phyloP scores from a whole-genome alignment of 768 basidiomycete genomes.

The Botryobasidium botryosum region DNA sequence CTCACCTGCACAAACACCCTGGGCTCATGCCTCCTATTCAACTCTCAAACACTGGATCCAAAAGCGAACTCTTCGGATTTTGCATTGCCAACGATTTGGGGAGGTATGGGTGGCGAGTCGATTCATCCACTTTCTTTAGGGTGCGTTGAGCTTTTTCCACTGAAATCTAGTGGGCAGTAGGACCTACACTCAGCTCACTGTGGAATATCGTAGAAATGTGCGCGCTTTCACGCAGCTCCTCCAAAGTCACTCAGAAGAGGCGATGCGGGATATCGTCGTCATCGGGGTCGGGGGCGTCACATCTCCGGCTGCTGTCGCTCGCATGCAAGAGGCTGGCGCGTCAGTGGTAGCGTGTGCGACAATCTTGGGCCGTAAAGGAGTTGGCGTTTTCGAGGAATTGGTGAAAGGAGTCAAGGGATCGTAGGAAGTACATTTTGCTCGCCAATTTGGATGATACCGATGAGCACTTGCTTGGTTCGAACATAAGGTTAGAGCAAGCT shows the following conservation, averaged over 20 bases:
- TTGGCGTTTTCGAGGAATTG: constrained; percentile 22
- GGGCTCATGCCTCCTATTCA: constrained; percentile 47
- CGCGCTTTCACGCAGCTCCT: constrained; percentile 38
- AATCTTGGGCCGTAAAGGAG: constrained; percentile 27
- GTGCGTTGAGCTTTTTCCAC: constrained; percentile 39
- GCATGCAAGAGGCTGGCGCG: constrained; percentile 68
- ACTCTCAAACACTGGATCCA: constrained; percentile 29
- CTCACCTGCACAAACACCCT: constrained; percentile 70
- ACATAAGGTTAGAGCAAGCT: no score
- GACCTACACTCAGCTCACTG: background rate
- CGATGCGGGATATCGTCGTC: constrained; percentile 35
- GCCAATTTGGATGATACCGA: no score
- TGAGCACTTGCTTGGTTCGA: no score
- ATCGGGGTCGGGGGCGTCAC: constrained; percentile 78
- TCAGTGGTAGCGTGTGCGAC: constrained; percentile 49
- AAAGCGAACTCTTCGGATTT: constrained; percentile 18
- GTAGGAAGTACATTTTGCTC: background rate
- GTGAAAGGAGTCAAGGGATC: background rate
- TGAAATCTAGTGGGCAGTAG: no score
- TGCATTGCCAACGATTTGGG: constrained; percentile 46
- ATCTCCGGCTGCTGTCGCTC: constrained; percentile 34
- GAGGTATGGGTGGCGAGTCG: constrained; percentile 62
- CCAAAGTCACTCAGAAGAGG: constrained; percentile 23
- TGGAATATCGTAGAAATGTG: constrained; percentile 20
- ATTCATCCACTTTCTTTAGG: constrained; percentile 65